A percentile compares a stretch with the other conserved stretches of the same genome.
Evolutionary conservation across 2,329 filamentous ascomycete species (phyloP).

Genomic region (Colletotrichum sp.): DNA sequence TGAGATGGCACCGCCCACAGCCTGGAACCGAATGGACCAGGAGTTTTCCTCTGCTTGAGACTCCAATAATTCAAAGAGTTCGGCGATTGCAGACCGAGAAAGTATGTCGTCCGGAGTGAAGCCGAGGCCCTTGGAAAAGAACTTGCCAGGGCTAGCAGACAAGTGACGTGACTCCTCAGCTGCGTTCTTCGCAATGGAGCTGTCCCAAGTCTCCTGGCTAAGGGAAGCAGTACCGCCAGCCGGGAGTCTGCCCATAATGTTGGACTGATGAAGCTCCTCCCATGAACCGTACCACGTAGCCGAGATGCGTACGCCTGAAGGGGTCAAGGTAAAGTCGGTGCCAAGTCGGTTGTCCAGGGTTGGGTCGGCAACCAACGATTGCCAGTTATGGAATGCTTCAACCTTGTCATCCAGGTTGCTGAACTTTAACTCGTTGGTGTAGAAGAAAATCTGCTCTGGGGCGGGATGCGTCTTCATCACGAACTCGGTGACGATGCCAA

Average conservation of each 20-base stretch:
- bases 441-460: conserved; percentile 52
- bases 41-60: conserved; percentile 43
- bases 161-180: conserved; percentile 46
- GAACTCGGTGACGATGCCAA: conserved; percentile 34
- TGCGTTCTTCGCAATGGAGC: conserved; percentile 49
- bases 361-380: conserved; percentile 52
- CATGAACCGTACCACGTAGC: conserved; percentile 59
- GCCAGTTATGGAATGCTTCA: conserved; percentile 54
- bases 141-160: conserved; percentile 44
- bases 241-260: conserved; percentile 46
- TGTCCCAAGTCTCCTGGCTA: conserved; percentile 56
- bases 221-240: conserved; percentile 43
- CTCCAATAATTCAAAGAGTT: conserved; percentile 55
- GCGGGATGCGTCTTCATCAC: conserved; percentile 38
- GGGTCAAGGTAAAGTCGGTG: conserved; percentile 51
- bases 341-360: conserved; percentile 55
- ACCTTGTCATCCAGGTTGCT: conserved; percentile 47
- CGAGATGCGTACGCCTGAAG: conserved; percentile 51
- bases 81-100: conserved; percentile 40
- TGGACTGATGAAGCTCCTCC: conserved; percentile 50
- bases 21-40: conserved; percentile 63
- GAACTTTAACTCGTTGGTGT: conserved; percentile 52
- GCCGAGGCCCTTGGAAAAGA: conserved; percentile 56
- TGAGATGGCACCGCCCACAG: conserved; percentile 56
- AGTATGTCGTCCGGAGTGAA: conserved; percentile 49